Conservation (phyloP, 2,329 filamentous ascomycete species). For the Hypoxylon sp. region DNA sequence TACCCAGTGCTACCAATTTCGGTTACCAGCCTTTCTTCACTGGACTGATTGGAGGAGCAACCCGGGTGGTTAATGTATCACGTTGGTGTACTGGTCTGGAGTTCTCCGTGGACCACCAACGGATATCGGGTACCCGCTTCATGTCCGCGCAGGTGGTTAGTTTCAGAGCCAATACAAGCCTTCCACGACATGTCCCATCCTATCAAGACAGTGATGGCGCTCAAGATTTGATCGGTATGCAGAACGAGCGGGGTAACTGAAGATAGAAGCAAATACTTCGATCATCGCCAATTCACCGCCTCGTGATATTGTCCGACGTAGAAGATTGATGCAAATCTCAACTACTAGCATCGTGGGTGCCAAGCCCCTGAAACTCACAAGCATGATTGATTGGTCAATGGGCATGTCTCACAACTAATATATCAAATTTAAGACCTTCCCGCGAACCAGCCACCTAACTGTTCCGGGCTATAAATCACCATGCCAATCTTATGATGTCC, state of each 20-base stretch:
- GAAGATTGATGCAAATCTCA: background rate
- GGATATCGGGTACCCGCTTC: slow-evolving; percentile 13
- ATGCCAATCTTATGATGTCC: slow-evolving; percentile 11
- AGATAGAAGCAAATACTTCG: background rate
- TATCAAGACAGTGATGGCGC: background rate
- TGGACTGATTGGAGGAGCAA: background rate
- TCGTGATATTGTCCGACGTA: background rate
- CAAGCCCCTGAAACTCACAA: background rate
- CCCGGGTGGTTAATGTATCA: background rate
- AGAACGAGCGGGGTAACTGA: slow-evolving; percentile 16
- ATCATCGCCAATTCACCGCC: slow-evolving; percentile 17
- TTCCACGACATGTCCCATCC: slow-evolving; percentile 36
- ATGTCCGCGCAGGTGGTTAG: slow-evolving; percentile 31
- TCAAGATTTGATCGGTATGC: slow-evolving; percentile 1
- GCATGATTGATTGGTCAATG: slow-evolving; percentile 12
- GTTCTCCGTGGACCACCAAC: slow-evolving; percentile 14
- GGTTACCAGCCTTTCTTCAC: background rate
- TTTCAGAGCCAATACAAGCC: slow-evolving; percentile 37
- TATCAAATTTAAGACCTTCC: slow-evolving; percentile 2
- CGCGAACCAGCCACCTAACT: slow-evolving; percentile 10
- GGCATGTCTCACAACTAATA: slow-evolving; percentile 14
- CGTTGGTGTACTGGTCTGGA: background rate
- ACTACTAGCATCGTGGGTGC: slow-evolving; percentile 6
- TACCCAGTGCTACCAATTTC: slow-evolving; percentile 17
- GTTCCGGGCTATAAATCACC: background rate